Evolutionary conservation across 139 green algal genomes (phyloP).

Genomic region (Edaphochlamys debaryana): DNA sequence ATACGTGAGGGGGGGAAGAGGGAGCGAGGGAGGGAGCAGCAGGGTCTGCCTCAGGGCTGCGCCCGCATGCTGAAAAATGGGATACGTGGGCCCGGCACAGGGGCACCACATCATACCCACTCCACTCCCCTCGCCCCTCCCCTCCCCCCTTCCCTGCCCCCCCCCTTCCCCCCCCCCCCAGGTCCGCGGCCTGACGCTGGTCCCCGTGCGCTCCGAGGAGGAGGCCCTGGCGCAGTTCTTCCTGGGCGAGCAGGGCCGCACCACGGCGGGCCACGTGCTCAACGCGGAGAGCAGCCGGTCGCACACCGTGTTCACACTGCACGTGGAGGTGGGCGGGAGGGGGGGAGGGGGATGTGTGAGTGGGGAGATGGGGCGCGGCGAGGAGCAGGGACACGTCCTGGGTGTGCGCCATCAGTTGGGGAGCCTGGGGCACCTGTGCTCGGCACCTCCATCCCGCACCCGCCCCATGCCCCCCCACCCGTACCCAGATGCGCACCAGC

Average conservation of each 20-base stretch:
- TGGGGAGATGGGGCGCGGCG: background rate
- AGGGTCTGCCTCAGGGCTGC: too few species aligned
- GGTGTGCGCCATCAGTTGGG: too few species aligned
- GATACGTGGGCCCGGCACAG: too few species aligned
- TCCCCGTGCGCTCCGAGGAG: slow-evolving; percentile 70
- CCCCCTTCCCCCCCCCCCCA: background rate
- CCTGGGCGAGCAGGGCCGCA: slow-evolving; percentile 69
- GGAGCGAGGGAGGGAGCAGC: background rate
- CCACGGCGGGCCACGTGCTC: slow-evolving; percentile 71
- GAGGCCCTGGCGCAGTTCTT: slow-evolving; percentile 81
- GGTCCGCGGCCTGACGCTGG: slow-evolving; percentile 71
- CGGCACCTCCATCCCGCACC: background rate
- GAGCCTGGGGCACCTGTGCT: background rate
- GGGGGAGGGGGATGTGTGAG: too few species aligned
- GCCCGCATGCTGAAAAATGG: too few species aligned
- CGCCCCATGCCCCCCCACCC: too few species aligned
- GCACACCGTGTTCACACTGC: slow-evolving; percentile 83
- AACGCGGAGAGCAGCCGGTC: slow-evolving; percentile 68
- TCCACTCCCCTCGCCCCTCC: too few species aligned
- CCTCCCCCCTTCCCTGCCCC: background rate
- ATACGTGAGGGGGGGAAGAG: slow-evolving; percentile 34
- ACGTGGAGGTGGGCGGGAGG: slow-evolving; percentile 55
- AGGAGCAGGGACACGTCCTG: background rate
- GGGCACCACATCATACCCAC: too few species aligned
- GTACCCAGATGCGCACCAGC: slow-evolving; percentile 55